Evolutionary conservation across 2,329 filamentous ascomycete species (phyloP).

Genomic region (Neofusicoccum cordaticola): DNA sequence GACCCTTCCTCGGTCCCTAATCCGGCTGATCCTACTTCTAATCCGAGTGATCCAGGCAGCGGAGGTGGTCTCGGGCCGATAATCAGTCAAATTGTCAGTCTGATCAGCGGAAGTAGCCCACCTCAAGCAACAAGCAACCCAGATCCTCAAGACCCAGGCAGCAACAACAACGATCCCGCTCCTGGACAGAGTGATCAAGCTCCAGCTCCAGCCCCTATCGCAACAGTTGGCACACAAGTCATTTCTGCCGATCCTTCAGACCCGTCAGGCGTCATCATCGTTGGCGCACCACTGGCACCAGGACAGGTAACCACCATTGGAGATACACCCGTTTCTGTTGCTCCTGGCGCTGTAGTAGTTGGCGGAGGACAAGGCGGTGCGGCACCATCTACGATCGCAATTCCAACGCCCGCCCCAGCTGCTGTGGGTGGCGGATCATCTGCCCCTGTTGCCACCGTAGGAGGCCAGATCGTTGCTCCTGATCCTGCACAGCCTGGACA

Average conservation of each 20-base stretch:
- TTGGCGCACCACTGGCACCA: neutral
- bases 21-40: neutral
- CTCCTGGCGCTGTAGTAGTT: neutral
- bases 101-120: neutral
- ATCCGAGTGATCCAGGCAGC: neutral
- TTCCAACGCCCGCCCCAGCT: neutral
- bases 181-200: neutral
- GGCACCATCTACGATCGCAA: neutral
- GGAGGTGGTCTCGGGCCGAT: neutral
- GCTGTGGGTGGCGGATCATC: neutral
- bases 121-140: neutral
- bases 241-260: neutral
- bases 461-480: neutral
- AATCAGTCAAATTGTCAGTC: neutral
- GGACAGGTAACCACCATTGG: neutral
- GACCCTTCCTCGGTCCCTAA: neutral
- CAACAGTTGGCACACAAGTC: neutral
- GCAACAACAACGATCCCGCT: neutral
- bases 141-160: neutral
- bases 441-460: neutral
- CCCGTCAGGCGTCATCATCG: neutral
- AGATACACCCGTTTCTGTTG: neutral
- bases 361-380: neutral
- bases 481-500: neutral
- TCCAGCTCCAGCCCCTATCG: neutral